phyloP scores from a whole-genome alignment of 768 basidiomycete genomes.

The Leccinum variicolor region DNA sequence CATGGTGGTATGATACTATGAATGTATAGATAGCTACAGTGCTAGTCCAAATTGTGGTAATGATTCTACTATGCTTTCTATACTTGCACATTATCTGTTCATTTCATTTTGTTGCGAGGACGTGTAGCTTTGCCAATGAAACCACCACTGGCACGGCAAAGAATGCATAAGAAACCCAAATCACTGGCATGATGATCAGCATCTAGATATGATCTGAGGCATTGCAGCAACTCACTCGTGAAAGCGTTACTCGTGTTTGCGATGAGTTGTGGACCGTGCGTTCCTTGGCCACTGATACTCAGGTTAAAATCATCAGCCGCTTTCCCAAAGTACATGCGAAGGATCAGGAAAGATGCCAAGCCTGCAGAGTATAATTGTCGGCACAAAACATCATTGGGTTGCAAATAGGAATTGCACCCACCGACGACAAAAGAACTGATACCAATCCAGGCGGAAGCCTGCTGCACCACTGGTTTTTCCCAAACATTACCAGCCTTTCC shows the following conservation, averaged over 20 bases:
- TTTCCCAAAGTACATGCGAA: conserved; percentile 81
- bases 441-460: conserved; percentile 68
- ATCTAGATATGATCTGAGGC: not conserved
- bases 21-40: not conserved
- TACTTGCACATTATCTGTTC: conserved; percentile 11
- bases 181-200: conserved; percentile 45
- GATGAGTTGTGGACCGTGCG: conserved; percentile 53
- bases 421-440: conserved; percentile 75
- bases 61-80: not conserved
- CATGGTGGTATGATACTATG: not conserved
- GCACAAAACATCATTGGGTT: not conserved
- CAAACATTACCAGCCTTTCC: conserved; percentile 46
- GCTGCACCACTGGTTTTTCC: conserved; percentile 57
- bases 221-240: conserved; percentile 50
- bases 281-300: conserved; percentile 50
- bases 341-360: conserved; percentile 62
- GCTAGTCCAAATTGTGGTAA: not conserved
- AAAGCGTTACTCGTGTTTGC: conserved; percentile 71
- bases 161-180: conserved; percentile 77
- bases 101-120: conserved; percentile 47
- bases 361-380: conserved; percentile 37
- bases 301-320: conserved; percentile 75
- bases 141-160: conserved; percentile 66
- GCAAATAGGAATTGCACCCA: conserved; percentile 22
- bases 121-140: conserved; percentile 65